Percentiles rank a stretch among this genome's conserved stretches.
Evolutionary conservation across 495 filamentous ascomycete species (phyloP).

Genomic region (Endocarpon pusillum): DNA sequence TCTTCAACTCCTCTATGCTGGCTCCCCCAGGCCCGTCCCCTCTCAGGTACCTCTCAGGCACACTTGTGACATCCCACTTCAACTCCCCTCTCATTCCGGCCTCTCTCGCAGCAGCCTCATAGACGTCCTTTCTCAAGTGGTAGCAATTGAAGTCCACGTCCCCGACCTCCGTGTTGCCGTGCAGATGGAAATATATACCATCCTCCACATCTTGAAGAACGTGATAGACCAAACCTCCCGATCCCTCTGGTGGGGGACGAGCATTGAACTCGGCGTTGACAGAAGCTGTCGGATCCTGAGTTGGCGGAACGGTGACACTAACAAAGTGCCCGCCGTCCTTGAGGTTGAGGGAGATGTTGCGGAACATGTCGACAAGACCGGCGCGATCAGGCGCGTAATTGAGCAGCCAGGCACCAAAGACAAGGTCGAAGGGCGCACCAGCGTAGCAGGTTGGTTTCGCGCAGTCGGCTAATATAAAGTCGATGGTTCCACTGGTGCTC

Average conservation of each 20-base stretch:
- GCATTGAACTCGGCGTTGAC: neutral
- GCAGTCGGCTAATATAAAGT: slow-evolving; percentile 12
- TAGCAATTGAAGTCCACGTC: slow-evolving; percentile 6
- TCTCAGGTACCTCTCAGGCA: slow-evolving; percentile 7
- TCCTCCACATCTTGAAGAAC: slow-evolving; percentile 3
- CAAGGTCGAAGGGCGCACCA: slow-evolving; percentile 21
- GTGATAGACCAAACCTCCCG: slow-evolving; percentile 3
- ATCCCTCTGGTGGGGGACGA: slow-evolving; percentile 2
- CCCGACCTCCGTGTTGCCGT: slow-evolving; percentile 3
- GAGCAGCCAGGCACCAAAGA: slow-evolving; percentile 22
- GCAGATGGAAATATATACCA: slow-evolving; percentile 3
- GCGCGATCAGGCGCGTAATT: slow-evolving; percentile 18
- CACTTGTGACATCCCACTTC: slow-evolving; percentile 5
- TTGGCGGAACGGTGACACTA: slow-evolving; percentile 1
- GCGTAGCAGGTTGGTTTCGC: slow-evolving; percentile 5
- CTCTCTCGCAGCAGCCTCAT: slow-evolving; percentile 6
- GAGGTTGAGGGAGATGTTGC: slow-evolving; percentile 19
- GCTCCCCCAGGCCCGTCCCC: slow-evolving; percentile 5
- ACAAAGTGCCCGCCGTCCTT: slow-evolving; percentile 16
- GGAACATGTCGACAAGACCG: slow-evolving; percentile 17
- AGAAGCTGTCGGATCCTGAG: neutral
- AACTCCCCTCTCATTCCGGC: slow-evolving; percentile 4
- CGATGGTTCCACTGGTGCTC: neutral
- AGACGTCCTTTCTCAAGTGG: slow-evolving; percentile 1
- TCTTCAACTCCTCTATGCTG: slow-evolving; percentile 9